Base-by-base conservation (phyloP, 371 early-diverging fungal genomes). In the Mucor saturninus region DNA sequence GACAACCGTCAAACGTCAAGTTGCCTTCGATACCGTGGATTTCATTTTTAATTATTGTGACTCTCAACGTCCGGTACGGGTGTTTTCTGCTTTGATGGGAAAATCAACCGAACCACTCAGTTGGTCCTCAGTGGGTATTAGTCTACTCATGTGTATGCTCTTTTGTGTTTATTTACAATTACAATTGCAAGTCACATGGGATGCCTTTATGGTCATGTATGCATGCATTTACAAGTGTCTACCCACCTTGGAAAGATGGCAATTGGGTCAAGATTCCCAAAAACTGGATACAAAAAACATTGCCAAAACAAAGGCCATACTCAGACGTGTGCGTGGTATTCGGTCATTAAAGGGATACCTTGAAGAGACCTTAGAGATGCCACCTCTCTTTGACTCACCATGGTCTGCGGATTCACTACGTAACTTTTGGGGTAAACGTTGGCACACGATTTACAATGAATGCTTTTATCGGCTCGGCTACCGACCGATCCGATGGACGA, bases 401-500 rank as follows among this genome's bases (percentile, higher is more conserved):
- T 78, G 78, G 78, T 39, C 61, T 53, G 71, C 78, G 2, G 59
- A 63, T 15, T 68, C 69, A 14, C 51, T 78, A 1, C 71, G 78
- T 1, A 75, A 78, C 50, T 78, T 75, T 35, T 78, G 78, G 78
- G 70, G 66, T 0, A 59, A 71, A 45, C 69, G 78, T 3, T 78
- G 78, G 78, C 78, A 78, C 45, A 71, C 73, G 5, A 67, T 73
- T 51, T 78, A 78, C 45, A 75, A 78, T 40, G 68, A 75, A 26
- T 69, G 68, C 40, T 78, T 78, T 56, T 75, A 75, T 63, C 59
- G 73, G 11, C 56, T 78, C 2, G 75, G 75, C 0, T 78, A 69
- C 42, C 54, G 51, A 11, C 78, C 78, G 2, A 40, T 75, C 5
- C 75, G 75, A 9, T 54, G 46, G 29, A 5, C 58, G 4, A 26